phyloP scores from a whole-genome alignment of 805 yeast species.

The Candida mattraensis region DNA sequence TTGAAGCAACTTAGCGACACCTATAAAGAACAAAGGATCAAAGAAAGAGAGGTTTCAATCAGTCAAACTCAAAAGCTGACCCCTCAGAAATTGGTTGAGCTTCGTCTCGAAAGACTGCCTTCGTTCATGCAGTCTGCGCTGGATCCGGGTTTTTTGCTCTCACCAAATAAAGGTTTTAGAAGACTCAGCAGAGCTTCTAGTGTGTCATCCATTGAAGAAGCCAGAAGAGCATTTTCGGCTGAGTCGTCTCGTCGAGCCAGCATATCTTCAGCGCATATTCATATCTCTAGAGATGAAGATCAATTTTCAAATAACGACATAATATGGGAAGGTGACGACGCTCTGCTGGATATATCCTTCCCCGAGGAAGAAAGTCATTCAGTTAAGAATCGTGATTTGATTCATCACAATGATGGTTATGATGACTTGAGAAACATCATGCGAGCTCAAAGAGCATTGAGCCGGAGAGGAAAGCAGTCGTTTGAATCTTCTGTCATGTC shows the following conservation, averaged over 20 bases:
- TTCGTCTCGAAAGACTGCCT: constrained; percentile 10
- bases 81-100: constrained; percentile 1
- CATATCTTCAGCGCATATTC: constrained; percentile 15
- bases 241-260: constrained; percentile 17
- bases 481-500: constrained; percentile 4
- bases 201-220: constrained; percentile 29
- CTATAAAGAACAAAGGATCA: constrained; percentile 8
- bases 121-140: constrained; percentile 10
- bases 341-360: constrained; percentile 19
- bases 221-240: constrained; percentile 21
- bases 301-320: constrained; percentile 1
- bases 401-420: constrained; percentile 8
- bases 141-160: no score
- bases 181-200: constrained; percentile 24
- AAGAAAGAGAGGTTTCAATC: no score
- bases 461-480: background rate
- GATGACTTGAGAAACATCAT: constrained; percentile 11
- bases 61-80: background rate
- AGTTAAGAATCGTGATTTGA: background rate
- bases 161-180: constrained; percentile 1
- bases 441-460: constrained; percentile 4
- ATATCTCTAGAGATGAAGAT: constrained; percentile 3
- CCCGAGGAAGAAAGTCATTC: constrained; percentile 4
- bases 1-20: constrained; percentile 19
- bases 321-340: constrained; percentile 22